Conservation (phyloP, 345 rosid genomes). For the Gossypium longicalyx region DNA sequence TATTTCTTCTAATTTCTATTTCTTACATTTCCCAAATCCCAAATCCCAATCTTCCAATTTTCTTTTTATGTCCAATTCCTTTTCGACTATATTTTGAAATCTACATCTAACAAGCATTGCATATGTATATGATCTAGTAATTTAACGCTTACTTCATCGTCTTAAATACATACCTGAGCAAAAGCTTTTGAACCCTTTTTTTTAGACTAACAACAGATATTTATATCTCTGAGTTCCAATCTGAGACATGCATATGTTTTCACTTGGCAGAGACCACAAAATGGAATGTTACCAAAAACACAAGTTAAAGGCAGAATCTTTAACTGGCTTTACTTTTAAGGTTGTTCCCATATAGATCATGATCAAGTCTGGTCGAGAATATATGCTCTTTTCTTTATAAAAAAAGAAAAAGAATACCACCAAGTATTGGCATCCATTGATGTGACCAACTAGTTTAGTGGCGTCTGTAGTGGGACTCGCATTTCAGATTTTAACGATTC, state of each 20-base stretch:
- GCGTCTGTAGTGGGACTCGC: not conserved
- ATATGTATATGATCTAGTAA: too few relatives aligned
- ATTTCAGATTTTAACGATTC: not conserved
- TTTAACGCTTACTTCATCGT: too few relatives aligned
- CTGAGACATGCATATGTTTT: not conserved
- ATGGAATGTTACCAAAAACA: conserved; percentile 6
- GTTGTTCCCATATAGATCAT: not conserved
- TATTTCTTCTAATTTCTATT: too few relatives aligned
- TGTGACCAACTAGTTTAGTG: not conserved
- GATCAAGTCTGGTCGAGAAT: not conserved
- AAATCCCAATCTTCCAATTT: conserved; percentile 13
- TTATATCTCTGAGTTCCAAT: not conserved
- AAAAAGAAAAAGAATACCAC: not conserved
- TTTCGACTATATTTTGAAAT: not conserved
- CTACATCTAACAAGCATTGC: not conserved
- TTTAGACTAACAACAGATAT: too few relatives aligned
- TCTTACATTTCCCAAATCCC: not conserved
- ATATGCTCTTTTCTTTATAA: not conserved
- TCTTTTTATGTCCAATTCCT: not conserved
- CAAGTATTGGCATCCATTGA: not conserved
- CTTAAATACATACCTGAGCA: too few relatives aligned
- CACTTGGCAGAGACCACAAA: not conserved
- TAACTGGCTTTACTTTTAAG: not conserved
- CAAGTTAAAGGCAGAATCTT: not conserved
- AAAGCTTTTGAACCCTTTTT: too few relatives aligned